Conservation (phyloP, 306 rosid species). For the Begonia masoniana region DNA sequence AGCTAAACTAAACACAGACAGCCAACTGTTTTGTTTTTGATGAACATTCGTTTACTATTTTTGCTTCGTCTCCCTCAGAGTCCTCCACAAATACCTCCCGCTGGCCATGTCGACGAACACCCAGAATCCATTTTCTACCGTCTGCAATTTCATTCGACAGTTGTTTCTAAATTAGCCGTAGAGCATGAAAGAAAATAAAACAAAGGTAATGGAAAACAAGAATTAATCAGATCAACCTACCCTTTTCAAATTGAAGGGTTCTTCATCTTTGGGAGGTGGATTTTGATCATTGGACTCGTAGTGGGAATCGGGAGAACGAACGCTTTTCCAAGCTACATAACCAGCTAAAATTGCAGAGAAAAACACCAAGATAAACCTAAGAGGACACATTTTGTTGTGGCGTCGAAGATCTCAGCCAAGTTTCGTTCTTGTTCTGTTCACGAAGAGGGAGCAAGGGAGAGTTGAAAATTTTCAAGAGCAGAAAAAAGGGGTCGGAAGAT, state of each 20-base stretch:
- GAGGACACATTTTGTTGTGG: conserved; percentile 44
- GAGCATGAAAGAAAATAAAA: neutral
- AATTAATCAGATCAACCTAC: conserved; percentile 7
- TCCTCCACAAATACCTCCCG: conserved; percentile 67
- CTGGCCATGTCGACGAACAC: conserved; percentile 68
- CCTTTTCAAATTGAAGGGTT: conserved; percentile 16
- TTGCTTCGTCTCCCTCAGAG: conserved; percentile 17
- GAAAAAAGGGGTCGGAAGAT: too few relatives aligned
- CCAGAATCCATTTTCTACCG: conserved; percentile 42
- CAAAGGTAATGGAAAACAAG: neutral
- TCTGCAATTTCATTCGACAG: conserved; percentile 17
- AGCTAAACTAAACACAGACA: too few relatives aligned
- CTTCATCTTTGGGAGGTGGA: conserved; percentile 11
- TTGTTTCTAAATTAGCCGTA: neutral
- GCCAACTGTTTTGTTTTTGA: too few relatives aligned
- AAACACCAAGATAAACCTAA: conserved; percentile 61
- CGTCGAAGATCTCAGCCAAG: neutral
- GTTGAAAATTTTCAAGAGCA: too few relatives aligned
- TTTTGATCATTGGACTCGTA: conserved; percentile 9
- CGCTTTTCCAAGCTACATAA: conserved; percentile 49
- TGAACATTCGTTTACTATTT: neutral
- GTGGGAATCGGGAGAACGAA: conserved; percentile 25
- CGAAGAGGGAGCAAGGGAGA: too few relatives aligned
- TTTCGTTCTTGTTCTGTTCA: too few relatives aligned
- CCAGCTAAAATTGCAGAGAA: conserved; percentile 55